phyloP scores from a whole-genome alignment of 2,329 filamentous ascomycete genomes.

The Cordyceps javanica region DNA sequence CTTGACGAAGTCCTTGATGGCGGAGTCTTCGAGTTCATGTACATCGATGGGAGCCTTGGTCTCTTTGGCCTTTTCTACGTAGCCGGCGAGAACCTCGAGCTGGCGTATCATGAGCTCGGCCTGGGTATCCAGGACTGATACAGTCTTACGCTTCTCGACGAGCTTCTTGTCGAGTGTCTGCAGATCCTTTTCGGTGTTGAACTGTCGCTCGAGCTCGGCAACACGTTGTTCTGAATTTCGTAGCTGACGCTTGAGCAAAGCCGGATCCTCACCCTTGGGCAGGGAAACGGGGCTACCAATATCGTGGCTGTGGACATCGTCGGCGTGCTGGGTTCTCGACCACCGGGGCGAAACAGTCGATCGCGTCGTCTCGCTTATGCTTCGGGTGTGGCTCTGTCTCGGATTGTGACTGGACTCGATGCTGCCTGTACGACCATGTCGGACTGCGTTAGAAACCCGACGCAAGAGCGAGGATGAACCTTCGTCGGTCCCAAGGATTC shows the following conservation, averaged over 20 bases:
- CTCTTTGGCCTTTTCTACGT: constrained; percentile 80
- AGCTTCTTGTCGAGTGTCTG: constrained; percentile 82
- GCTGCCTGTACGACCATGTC: constrained; percentile 85
- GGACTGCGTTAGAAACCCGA: constrained; percentile 86
- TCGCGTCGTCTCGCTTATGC: constrained; percentile 62
- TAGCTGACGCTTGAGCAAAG: constrained; percentile 66
- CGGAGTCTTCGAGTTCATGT: constrained; percentile 76
- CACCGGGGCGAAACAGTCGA: constrained; percentile 60
- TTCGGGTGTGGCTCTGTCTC: constrained; percentile 49
- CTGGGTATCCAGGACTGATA: constrained; percentile 88
- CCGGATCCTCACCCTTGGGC: constrained; percentile 58
- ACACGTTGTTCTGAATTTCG: constrained; percentile 78
- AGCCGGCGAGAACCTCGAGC: constrained; percentile 81
- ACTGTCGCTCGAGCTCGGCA: constrained; percentile 78
- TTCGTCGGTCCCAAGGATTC: constrained; percentile 76
- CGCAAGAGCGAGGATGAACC: constrained; percentile 74
- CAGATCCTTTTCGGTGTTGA: constrained; percentile 56
- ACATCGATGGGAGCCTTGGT: constrained; percentile 75
- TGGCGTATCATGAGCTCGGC: constrained; percentile 93
- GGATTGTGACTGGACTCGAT: constrained; percentile 48
- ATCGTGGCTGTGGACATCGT: constrained; percentile 49
- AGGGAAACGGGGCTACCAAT: constrained; percentile 68
- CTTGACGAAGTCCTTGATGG: constrained; percentile 86
- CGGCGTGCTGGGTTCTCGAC: constrained; percentile 60
- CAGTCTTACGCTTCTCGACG: constrained; percentile 89